A percentile compares a stretch with the other conserved stretches of the same genome.
phyloP scores from a whole-genome alignment of 2,329 filamentous ascomycete species.

The Scortechinia acanthostroma region DNA sequence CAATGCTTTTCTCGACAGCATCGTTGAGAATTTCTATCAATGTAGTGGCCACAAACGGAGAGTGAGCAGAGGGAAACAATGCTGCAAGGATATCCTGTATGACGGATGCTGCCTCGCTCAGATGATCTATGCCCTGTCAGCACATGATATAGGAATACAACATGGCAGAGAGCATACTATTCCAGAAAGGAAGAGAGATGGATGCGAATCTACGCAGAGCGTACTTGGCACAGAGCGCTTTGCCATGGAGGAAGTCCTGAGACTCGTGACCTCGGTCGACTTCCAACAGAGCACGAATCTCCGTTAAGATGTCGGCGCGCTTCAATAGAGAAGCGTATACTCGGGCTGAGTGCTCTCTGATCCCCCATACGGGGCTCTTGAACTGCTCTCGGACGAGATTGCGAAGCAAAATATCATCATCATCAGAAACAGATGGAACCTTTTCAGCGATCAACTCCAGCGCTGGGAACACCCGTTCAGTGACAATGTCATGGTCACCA shows the following conservation, averaged over 20 bases:
- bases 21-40: background rate
- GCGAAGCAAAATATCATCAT: conserved; percentile 19
- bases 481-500: conserved; percentile 20
- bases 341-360: conserved; percentile 33
- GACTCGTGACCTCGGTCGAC: conserved; percentile 7
- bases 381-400: conserved; percentile 22
- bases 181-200: conserved; percentile 11
- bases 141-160: background rate
- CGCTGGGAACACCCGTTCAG: conserved; percentile 32
- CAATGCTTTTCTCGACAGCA: background rate
- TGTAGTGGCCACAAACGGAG: background rate
- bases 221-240: conserved; percentile 24
- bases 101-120: conserved; percentile 12
- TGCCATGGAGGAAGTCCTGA: conserved; percentile 29
- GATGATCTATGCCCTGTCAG: conserved; percentile 13
- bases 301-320: conserved; percentile 17
- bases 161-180: background rate
- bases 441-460: conserved; percentile 33
- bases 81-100: conserved; percentile 13
- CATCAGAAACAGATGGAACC: conserved; percentile 19
- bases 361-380: conserved; percentile 31
- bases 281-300: conserved; percentile 14
- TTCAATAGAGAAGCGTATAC: conserved; percentile 27
- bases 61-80: conserved; percentile 4
- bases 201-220: conserved; percentile 21